Evolutionary conservation across 225 moss, liverwort and hornwort species (phyloP).

Genomic region (Polytrichum commune): DNA sequence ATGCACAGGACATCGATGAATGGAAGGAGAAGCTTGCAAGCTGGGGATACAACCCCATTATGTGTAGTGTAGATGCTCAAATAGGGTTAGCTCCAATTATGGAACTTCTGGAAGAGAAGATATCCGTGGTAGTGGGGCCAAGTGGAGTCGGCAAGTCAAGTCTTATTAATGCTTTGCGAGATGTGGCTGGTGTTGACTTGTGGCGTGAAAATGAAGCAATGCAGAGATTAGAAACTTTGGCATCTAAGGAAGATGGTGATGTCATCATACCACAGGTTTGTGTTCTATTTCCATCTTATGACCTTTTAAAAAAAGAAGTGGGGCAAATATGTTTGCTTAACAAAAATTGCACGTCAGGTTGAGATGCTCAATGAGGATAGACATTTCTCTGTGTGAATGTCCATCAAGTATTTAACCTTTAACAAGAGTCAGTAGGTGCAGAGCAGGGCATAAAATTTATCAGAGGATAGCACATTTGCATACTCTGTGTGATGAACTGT

Average conservation of each 20-base stretch:
- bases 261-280: conserved; percentile 41
- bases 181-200: conserved; percentile 60
- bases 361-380: no score
- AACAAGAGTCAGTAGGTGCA: no score
- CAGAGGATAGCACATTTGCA: background rate
- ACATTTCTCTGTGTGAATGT: no score
- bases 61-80: conserved; percentile 72
- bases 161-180: conserved; percentile 85
- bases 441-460: background rate
- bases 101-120: conserved; percentile 61
- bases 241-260: conserved; percentile 34
- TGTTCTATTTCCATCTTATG: background rate
- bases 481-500: background rate
- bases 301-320: no score
- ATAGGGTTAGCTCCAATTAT: conserved; percentile 67
- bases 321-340: no score
- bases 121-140: conserved; percentile 83
- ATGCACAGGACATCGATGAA: conserved; percentile 51
- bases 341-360: no score
- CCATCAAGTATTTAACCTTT: no score
- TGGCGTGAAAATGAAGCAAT: conserved; percentile 70
- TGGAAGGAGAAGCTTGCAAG: conserved; percentile 79
- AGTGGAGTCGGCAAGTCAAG: conserved; percentile 99
- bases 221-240: conserved; percentile 34
- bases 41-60: conserved; percentile 79